A percentile compares a stretch with the other conserved stretches of the same genome.
Evolutionary conservation across 305 asterid genomes (phyloP).

Genomic region (Fraxinus baroniana): DNA sequence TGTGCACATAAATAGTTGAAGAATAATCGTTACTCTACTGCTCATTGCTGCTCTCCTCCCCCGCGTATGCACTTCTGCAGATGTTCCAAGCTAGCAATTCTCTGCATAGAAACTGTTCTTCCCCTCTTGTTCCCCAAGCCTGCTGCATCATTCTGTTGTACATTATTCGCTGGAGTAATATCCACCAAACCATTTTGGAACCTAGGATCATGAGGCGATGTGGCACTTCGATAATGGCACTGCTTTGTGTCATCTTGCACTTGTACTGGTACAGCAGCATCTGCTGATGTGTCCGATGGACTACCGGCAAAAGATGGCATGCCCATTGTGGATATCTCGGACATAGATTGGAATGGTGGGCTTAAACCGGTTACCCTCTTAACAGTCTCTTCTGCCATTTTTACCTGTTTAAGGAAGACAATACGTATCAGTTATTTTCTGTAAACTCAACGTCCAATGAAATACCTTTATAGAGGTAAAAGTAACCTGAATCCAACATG

Average conservation of each 20-base stretch:
- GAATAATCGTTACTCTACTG: not conserved
- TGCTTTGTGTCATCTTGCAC: conserved; percentile 38
- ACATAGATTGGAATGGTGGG: conserved; percentile 76
- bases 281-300: conserved; percentile 66
- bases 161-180: conserved; percentile 41
- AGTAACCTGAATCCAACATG: not conserved
- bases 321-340: conserved; percentile 62
- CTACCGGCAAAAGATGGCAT: conserved; percentile 58
- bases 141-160: conserved; percentile 32
- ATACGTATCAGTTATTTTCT: not conserved
- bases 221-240: conserved; percentile 39
- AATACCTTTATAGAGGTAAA: not conserved
- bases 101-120: conserved; percentile 71
- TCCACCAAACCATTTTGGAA: conserved; percentile 47
- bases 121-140: conserved; percentile 55
- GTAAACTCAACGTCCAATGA: not conserved
- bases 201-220: conserved; percentile 42
- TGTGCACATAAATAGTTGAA: not conserved
- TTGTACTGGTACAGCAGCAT: conserved; percentile 54
- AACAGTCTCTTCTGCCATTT: conserved; percentile 87
- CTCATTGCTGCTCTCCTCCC: conserved; percentile 40
- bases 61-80: conserved; percentile 82
- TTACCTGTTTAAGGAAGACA: conserved; percentile 40
- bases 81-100: conserved; percentile 94
- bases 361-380: conserved; percentile 86